Evolutionary conservation across 2,329 filamentous ascomycete genomes (phyloP).

Genomic region (Aspergillus ibericus): DNA sequence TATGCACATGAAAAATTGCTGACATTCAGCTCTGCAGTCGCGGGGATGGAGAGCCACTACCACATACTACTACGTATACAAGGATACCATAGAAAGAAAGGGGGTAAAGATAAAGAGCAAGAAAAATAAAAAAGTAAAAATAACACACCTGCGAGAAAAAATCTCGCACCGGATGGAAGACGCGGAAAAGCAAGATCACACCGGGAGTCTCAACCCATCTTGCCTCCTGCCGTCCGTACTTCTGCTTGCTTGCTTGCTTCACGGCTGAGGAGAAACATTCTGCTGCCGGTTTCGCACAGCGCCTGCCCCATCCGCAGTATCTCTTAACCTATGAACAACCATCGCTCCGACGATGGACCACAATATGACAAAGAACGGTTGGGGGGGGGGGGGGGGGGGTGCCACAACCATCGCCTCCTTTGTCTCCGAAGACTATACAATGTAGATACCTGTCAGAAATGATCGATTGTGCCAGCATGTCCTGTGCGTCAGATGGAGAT

Average conservation of each 20-base stretch:
- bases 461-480: not conserved
- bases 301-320: not conserved
- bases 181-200: not conserved
- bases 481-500: not conserved
- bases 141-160: not conserved
- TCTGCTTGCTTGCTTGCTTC: not conserved
- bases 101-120: not conserved
- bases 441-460: not conserved
- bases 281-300: not conserved
- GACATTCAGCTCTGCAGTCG: not conserved
- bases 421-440: not conserved
- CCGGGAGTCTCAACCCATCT: not conserved
- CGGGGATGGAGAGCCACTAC: too few relatives aligned
- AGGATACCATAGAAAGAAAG: not conserved
- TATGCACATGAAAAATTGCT: not conserved
- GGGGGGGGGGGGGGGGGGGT: not conserved
- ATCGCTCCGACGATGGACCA: not conserved
- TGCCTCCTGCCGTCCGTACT: not conserved
- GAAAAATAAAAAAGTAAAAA: not conserved
- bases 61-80: too few relatives aligned
- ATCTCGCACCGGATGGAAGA: not conserved
- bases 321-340: not conserved
- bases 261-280: not conserved
- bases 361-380: conserved; percentile 2
- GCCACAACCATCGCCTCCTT: not conserved